Evolutionary conservation across 1,139 yeast species (phyloP), one percentile per base, ranked within the genome.

Genomic region (Diutina neorugosa): DNA sequence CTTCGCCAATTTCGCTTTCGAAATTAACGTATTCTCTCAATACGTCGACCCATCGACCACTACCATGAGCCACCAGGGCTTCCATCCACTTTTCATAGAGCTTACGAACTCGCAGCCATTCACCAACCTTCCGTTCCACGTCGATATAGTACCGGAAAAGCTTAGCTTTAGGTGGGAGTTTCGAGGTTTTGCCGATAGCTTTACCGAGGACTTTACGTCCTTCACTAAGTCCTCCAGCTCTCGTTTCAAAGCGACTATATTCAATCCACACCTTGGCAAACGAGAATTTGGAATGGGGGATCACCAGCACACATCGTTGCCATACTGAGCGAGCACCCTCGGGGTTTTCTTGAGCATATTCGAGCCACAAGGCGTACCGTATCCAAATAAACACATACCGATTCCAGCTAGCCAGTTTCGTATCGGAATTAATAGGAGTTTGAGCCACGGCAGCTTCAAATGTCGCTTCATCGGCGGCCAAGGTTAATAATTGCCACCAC

Each of bases 201-300:
- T 76, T 71, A 0, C 98, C 97, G 21, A 90, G 66, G 1, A 86
- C 68, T 63, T 82, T 85, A 41, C 98, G 73, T 2, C 93, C 90
- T 7, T 65, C 64, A 0, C 65, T 41, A 9, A 87, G 55, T 44
- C 66, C 67, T 1, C 70, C 70, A 44, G 82, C 81, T 43, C 98
- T 74, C 4, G 90, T 66, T 64, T 88, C 94, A 69, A 86, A 90
- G 55, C 87, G 78, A 3, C 90, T 84, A 65, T 68, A 83, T 56
- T 76, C 67, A 4, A 81, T 74, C 97, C 97, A 91, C 2, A 86
- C 62, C 57, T 86, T 86, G 5, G 83, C 82, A 62, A 87, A 86
- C 0, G 88, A 78, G 59, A 88, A 82, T 2, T 60, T 54, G 52
- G 73, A 69, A 57, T 82, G 82, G 0, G 94, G 89, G 3, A 86